Percentiles rank a stretch among this genome's conserved stretches.
Evolutionary conservation across 306 rosid genomes (phyloP).

Genomic region (Sindora glabra): DNA sequence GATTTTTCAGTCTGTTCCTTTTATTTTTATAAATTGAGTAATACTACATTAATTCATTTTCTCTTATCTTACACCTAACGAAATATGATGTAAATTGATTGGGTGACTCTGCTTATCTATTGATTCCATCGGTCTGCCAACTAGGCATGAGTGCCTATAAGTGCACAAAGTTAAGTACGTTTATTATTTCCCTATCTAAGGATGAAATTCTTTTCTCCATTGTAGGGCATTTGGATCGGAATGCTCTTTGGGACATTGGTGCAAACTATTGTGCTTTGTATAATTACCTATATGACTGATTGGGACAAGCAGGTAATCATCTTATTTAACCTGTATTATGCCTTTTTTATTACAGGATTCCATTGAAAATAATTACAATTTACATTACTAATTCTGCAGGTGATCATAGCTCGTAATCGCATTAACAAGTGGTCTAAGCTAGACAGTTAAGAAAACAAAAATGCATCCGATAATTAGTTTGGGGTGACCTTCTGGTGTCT

Average conservation of each 20-base stretch:
- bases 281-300: conserved; percentile 49
- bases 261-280: conserved; percentile 38
- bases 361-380: background rate
- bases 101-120: too few relatives aligned
- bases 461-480: background rate
- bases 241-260: conserved; percentile 59
- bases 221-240: conserved; percentile 62
- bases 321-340: background rate
- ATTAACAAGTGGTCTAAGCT: background rate
- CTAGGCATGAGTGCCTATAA: background rate
- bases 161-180: background rate
- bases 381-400: conserved; percentile 10
- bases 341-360: background rate
- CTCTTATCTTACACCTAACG: too few relatives aligned
- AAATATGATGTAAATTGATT: too few relatives aligned
- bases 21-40: background rate
- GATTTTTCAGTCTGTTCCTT: background rate
- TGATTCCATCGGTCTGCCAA: too few relatives aligned
- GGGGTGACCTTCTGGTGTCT: too few relatives aligned
- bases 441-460: background rate
- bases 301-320: conserved; percentile 50
- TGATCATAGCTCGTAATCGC: conserved; percentile 10
- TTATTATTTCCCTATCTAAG: background rate
- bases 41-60: too few relatives aligned
- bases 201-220: background rate